Conservation (phyloP, 2,329 filamentous ascomycete species). For the Pyrenophora tritici-repentis region DNA sequence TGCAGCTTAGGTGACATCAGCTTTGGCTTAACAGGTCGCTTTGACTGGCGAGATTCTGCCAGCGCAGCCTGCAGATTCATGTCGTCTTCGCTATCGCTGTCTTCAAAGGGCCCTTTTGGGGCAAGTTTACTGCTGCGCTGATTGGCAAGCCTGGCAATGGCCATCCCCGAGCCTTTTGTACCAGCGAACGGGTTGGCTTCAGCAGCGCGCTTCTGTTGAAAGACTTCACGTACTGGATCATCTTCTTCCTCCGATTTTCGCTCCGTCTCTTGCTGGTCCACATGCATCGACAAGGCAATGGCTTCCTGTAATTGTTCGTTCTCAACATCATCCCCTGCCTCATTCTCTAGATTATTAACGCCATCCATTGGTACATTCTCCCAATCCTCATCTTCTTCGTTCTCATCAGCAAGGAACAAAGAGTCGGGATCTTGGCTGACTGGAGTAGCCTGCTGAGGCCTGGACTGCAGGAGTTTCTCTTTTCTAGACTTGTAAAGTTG, state of each 20-base stretch:
- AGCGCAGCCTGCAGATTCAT: constrained; percentile 79
- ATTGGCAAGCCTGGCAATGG: constrained; percentile 76
- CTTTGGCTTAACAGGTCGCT: constrained; percentile 31
- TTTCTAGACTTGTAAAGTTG: constrained; percentile 54
- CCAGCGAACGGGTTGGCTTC: constrained; percentile 49
- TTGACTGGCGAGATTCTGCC: constrained; percentile 67
- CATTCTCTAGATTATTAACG: constrained; percentile 62
- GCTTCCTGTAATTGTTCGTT: constrained; percentile 79
- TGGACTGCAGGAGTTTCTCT: constrained; percentile 18
- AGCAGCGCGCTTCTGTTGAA: constrained; percentile 52
- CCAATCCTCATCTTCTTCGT: constrained; percentile 49
- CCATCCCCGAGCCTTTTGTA: constrained; percentile 54
- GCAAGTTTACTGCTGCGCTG: constrained; percentile 66
- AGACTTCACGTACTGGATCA: constrained; percentile 53
- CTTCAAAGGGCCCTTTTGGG: constrained; percentile 42
- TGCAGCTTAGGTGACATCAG: constrained; percentile 43
- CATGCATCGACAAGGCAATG: constrained; percentile 79
- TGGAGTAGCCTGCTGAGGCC: constrained; percentile 24
- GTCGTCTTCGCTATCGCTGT: constrained; percentile 67
- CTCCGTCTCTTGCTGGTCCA: constrained; percentile 61
- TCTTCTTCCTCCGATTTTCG: constrained; percentile 46
- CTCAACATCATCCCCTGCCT: constrained; percentile 55
- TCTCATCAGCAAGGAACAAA: constrained; percentile 59
- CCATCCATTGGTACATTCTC: constrained; percentile 53
- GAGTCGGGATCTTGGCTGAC: constrained; percentile 54